These are phyloP conservation scores for Salix caprea DNA, from an alignment of 345 rosid genomes.

Conservation along the genomic window DNA sequence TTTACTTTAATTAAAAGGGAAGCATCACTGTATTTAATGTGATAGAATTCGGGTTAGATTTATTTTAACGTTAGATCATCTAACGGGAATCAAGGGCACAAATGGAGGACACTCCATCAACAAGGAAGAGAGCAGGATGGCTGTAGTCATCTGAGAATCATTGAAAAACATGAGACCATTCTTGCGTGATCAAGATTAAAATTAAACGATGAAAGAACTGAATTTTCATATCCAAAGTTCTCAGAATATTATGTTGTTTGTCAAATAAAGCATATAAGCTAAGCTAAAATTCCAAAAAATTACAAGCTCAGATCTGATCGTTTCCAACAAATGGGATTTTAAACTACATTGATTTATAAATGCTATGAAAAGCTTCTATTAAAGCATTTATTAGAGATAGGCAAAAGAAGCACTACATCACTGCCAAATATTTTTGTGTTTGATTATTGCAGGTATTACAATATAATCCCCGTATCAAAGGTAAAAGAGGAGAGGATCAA, in stretches of 20 bases:
- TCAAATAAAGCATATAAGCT: not conserved
- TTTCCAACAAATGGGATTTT: not conserved
- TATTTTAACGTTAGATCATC: too few species aligned
- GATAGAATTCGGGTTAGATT: too few species aligned
- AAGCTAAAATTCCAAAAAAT: not conserved
- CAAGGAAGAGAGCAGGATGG: too few species aligned
- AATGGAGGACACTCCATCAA: too few species aligned
- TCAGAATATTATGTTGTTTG: not conserved
- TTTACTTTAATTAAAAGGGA: too few species aligned
- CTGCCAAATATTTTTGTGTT: not conserved
- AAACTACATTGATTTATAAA: too few species aligned
- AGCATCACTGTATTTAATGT: too few species aligned
- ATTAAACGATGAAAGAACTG: not conserved
- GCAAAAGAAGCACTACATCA: not conserved
- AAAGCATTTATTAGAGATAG: not conserved
- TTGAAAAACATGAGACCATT: slow-evolving; percentile 1
- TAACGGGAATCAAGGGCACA: too few species aligned
- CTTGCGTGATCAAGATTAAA: not conserved
- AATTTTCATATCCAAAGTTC: not conserved
- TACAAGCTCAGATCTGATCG: not conserved
- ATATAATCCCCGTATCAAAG: too few species aligned
- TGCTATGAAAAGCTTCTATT: not conserved
- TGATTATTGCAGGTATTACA: too few species aligned
- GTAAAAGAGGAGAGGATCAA: too few species aligned
- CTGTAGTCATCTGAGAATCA: slow-evolving; percentile 61